Evolutionary conservation across 2,329 filamentous ascomycete genomes (phyloP), one percentile per base, ranked within the genome.

Genomic region (Davidsoniella australis): DNA sequence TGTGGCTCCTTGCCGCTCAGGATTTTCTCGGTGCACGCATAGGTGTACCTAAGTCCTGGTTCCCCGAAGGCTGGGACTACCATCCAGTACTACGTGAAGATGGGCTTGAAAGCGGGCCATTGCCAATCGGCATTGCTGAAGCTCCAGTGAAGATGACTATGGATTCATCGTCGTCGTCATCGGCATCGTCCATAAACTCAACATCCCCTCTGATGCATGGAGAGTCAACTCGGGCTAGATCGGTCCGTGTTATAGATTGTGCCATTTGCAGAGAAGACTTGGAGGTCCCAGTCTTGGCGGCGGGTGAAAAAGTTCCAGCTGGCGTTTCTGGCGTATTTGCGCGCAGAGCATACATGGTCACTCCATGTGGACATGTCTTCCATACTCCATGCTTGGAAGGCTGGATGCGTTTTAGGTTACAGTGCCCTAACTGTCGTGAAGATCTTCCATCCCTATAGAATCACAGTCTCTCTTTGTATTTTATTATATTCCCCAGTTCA

Each of bases 361-460:
- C 91, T 51, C 91, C 91, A 44, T 98, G 91, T 63, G 71, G 88
- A 49, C 91, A 98, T 66, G 87, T 96, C 45, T 98, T 98, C 62
- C 91, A 98, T 61, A 91, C 80, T 50, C 70, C 73, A 29, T 98
- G 91, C 63, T 67, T 98, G 56, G 89, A 96, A 66, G 87, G 86
- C 38, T 96, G 91, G 91, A 91, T 98, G 83, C 75, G 85, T 60
- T 87, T 93, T 62, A 69, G 89, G 51, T 65, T 98, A 59, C 86
- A 94, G 66, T 98, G 91, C 66, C 91, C 91, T 1, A 95, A 94
- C 56, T 96, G 91, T 65, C 74, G 91, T 57, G 88, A 95, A 66
- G 81, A 83, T 52, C 64, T 96, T 58, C 89, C 89, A 47, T 85
- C 88, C 41, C 64, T 94, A 61, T 95, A 72, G 67, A 23, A 17